These are phyloP conservation scores for Hypoxylon sp. DNA, from an alignment of 2,329 filamentous ascomycete genomes.

Conservation along the genomic window DNA sequence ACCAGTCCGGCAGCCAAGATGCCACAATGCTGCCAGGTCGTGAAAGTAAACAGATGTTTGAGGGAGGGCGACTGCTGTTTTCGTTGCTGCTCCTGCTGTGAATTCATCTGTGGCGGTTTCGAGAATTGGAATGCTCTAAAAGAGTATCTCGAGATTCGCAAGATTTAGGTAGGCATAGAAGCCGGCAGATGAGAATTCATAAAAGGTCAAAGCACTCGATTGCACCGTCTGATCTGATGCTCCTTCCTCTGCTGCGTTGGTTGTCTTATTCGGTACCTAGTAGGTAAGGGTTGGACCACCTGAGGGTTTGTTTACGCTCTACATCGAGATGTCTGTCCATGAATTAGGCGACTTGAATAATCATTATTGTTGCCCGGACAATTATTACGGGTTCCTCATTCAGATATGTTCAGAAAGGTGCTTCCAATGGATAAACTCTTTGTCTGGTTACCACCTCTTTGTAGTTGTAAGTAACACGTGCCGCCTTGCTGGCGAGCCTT, in stretches of 20 bases:
- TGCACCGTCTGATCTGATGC: background rate
- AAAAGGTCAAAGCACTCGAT: background rate
- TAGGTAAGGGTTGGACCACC: background rate
- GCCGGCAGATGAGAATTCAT: constrained; percentile 5
- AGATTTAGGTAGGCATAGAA: background rate
- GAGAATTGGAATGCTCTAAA: background rate
- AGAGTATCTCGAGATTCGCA: background rate
- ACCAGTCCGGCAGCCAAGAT: constrained; percentile 67
- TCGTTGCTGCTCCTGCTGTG: background rate
- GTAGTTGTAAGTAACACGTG: constrained; percentile 12
- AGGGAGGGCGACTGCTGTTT: constrained; percentile 27
- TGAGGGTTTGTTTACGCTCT: constrained; percentile 1
- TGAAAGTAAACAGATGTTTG: constrained; percentile 77
- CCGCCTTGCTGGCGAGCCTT: background rate
- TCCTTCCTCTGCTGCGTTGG: background rate
- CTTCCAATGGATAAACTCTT: constrained; percentile 17
- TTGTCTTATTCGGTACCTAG: constrained; percentile 6
- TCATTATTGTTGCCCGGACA: background rate
- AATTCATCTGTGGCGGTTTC: constrained; percentile 17
- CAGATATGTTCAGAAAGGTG: background rate
- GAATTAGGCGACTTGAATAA: background rate
- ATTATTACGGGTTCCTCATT: background rate
- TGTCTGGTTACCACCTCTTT: constrained; percentile 22
- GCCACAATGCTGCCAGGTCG: constrained; percentile 68
- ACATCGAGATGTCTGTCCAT: background rate